A percentile compares a stretch with the other conserved stretches of the same genome.
Conservation (phyloP, 2,329 filamentous ascomycete species). For the Fusarium phyllophilum region DNA sequence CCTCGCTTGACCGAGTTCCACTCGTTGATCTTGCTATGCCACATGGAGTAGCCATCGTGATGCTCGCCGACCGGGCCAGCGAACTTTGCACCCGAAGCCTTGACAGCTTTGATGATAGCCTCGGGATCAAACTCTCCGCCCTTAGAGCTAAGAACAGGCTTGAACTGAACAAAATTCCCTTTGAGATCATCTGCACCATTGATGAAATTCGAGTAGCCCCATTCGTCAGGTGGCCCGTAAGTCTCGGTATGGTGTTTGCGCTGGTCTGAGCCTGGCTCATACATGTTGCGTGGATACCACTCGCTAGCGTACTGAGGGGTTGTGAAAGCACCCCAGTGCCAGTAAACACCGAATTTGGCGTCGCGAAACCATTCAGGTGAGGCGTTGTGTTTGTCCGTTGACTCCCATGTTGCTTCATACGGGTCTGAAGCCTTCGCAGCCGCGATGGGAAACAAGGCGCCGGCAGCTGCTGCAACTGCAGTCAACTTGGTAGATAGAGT, state of each 20-base stretch:
- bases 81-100: constrained; percentile 11
- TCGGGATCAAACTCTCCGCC: constrained; percentile 10
- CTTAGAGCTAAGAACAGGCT: not conserved
- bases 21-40: constrained; percentile 19
- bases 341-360: constrained; percentile 23
- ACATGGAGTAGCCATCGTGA: constrained; percentile 24
- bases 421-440: not conserved
- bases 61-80: constrained; percentile 19
- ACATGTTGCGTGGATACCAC: constrained; percentile 28
- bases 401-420: constrained; percentile 22
- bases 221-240: constrained; percentile 11
- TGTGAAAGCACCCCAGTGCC: constrained; percentile 27
- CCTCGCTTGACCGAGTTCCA: constrained; percentile 19
- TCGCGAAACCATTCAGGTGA: constrained; percentile 23
- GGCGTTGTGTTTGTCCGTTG: constrained; percentile 16
- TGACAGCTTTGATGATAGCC: constrained; percentile 7
- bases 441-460: not conserved
- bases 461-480: not conserved
- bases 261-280: constrained; percentile 9
- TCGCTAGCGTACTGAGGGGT: constrained; percentile 19
- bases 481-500: not conserved
- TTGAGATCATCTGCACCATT: constrained; percentile 5
- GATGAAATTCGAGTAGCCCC: constrained; percentile 17
- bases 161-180: constrained; percentile 10
- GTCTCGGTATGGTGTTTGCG: constrained; percentile 2